A percentile compares a stretch with the other conserved stretches of the same genome.
Evolutionary conservation across 148 eudicot genomes (phyloP).

Genomic region (Rheum nobile): DNA sequence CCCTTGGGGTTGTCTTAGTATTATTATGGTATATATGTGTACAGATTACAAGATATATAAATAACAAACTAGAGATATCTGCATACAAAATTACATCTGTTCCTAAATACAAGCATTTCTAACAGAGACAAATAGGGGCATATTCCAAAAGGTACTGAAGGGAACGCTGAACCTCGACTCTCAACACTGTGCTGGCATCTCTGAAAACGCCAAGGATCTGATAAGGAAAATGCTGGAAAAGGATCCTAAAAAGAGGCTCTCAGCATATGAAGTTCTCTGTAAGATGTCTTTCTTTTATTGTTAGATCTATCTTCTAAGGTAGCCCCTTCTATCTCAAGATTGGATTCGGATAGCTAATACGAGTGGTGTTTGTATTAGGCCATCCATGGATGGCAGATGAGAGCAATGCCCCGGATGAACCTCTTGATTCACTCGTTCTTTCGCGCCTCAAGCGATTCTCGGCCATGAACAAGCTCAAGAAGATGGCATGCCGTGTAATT

Average conservation of each 20-base stretch:
- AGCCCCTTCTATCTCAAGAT: neutral
- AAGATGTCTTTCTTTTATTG: constrained; percentile 8
- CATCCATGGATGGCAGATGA: constrained; percentile 83
- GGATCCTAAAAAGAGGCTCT: constrained; percentile 43
- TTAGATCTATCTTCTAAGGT: neutral
- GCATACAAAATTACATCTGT: too few relatives aligned
- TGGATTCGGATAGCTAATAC: neutral
- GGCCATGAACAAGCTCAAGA: constrained; percentile 78
- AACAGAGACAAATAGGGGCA: constrained; percentile 60
- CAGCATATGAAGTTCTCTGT: constrained; percentile 59
- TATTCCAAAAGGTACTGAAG: constrained; percentile 49
- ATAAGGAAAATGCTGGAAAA: constrained; percentile 50
- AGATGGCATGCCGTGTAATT: constrained; percentile 70
- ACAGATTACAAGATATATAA: too few relatives aligned
- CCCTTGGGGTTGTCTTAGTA: too few relatives aligned
- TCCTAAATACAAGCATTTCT: too few relatives aligned
- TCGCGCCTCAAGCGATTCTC: constrained; percentile 60
- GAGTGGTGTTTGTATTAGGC: constrained; percentile 23
- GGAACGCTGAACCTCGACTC: constrained; percentile 45
- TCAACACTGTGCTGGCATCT: constrained; percentile 59
- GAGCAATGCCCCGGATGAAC: constrained; percentile 51
- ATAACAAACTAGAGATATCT: too few relatives aligned
- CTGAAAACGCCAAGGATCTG: constrained; percentile 62
- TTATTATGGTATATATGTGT: too few relatives aligned
- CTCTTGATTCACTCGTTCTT: constrained; percentile 62